phyloP scores from a whole-genome alignment of 306 rosid species.

The Fagus sylvatica region DNA sequence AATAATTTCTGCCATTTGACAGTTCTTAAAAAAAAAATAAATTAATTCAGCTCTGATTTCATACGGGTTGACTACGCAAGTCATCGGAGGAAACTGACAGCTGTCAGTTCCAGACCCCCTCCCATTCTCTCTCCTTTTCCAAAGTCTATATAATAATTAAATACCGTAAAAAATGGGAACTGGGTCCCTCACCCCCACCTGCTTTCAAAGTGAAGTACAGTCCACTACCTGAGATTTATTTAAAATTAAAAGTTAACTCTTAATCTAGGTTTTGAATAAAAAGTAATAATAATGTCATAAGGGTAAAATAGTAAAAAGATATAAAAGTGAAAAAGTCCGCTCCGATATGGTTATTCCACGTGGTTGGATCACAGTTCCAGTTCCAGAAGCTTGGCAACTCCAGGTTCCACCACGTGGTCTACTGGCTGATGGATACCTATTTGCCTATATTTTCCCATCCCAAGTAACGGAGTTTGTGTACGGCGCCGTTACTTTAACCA shows the following conservation, averaged over 20 bases:
- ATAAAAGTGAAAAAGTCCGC: not conserved
- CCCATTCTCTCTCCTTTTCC: no score
- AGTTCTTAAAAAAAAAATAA: no score
- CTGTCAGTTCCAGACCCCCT: not conserved
- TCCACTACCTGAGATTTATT: no score
- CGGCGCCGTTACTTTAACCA: conserved; percentile 30
- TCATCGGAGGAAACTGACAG: not conserved
- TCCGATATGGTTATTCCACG: conserved; percentile 32
- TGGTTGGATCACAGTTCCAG: conserved; percentile 24
- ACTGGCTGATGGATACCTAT: not conserved
- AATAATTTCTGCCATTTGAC: no score
- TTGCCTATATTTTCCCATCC: not conserved
- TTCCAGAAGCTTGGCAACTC: conserved; percentile 30
- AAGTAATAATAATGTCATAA: no score
- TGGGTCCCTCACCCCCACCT: not conserved
- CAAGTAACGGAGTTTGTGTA: conserved; percentile 27
- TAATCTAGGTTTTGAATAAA: no score
- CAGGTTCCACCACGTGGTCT: conserved; percentile 43
- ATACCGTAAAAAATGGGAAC: no score
- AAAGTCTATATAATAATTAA: no score
- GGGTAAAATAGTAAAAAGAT: no score
- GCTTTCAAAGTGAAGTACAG: not conserved
- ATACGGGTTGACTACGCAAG: no score
- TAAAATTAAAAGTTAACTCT: no score
- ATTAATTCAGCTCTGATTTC: no score